Conservation (phyloP, 257 asterid species). For the Verbena officinalis region DNA sequence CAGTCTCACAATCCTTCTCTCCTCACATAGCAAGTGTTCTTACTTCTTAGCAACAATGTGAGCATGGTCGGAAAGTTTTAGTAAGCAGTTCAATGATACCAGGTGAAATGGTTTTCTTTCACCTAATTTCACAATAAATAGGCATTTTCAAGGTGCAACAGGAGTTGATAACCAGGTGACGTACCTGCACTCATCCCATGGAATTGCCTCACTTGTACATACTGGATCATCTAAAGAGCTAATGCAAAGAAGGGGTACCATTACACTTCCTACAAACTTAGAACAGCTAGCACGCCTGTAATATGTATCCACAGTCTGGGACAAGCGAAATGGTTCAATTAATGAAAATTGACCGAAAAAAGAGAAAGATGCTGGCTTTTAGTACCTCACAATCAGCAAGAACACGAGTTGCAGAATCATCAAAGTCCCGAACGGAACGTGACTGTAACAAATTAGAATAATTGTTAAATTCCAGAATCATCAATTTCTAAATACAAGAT, state of each 20-base stretch:
- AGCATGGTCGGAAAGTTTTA: background rate
- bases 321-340: slow-evolving; percentile 18
- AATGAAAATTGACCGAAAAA: slow-evolving; percentile 13
- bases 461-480: slow-evolving; percentile 13
- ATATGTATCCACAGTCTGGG: slow-evolving; percentile 88
- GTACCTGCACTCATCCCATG: slow-evolving; percentile 86
- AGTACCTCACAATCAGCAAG: slow-evolving; percentile 81
- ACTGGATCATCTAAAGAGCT: slow-evolving; percentile 90
- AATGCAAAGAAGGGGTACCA: slow-evolving; percentile 88
- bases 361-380: slow-evolving; percentile 13
- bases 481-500: background rate
- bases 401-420: slow-evolving; percentile 72
- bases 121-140: slow-evolving; percentile 4
- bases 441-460: slow-evolving; percentile 47
- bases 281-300: slow-evolving; percentile 83
- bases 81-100: background rate
- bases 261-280: slow-evolving; percentile 64
- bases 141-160: background rate
- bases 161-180: slow-evolving; percentile 8
- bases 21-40: background rate
- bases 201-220: slow-evolving; percentile 91
- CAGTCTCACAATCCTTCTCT: too few relatives aligned
- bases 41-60: background rate
- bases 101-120: background rate
- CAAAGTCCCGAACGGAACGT: slow-evolving; percentile 75